Base-by-base conservation (phyloP, 2,329 filamentous ascomycete species). In the Aspergillus sojae region DNA sequence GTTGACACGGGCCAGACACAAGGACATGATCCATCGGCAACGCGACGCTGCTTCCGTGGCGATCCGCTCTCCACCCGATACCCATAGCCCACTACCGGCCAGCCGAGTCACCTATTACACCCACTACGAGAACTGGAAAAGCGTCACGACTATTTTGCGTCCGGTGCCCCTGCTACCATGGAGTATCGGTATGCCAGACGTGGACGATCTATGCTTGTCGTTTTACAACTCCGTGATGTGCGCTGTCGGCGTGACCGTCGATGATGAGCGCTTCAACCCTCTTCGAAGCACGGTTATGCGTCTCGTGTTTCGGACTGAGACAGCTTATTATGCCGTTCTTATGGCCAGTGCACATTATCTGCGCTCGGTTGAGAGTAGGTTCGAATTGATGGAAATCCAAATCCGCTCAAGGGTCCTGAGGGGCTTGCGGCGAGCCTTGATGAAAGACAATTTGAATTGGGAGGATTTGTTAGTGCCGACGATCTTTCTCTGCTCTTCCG, bases 241-340 rank as follows among this genome's bases (percentile, higher is more conserved):
- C 28, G 12, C 55, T 5, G 60, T 57, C n/a, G 60, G 43, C 5
- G 60, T 61, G n/a, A 61, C 54, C n/a, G 45, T 62, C 21, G 60
- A 62, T 23, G 48, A 58, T n/a, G 60, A 58, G 48, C 12, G 52
- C 6, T 45, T 19, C 12, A 58, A 62, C 34, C 60, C 60, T 4
- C 60, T 62, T 9, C 60, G 60, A 21, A 58, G 46, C 50, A 58
- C 55, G 26, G 60, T 62, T 19, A 61, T 61, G 60, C 60, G 60
- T 23, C 57, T 62, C 45, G 46, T 53, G 19, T 62, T 62, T 45
- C 45, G 55, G 34, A 58, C 55, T 3, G 60, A 62, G 55, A 45
- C 57, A 23, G 48, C 60, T 4, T 58, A 62, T 16, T 62, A 58
- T 52, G 45, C 60, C 14, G 60, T 62, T 1, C 60, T 58, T n/a